Conservation (phyloP, 2,329 filamentous ascomycete species). For the Dendrostoma leiphaemia region DNA sequence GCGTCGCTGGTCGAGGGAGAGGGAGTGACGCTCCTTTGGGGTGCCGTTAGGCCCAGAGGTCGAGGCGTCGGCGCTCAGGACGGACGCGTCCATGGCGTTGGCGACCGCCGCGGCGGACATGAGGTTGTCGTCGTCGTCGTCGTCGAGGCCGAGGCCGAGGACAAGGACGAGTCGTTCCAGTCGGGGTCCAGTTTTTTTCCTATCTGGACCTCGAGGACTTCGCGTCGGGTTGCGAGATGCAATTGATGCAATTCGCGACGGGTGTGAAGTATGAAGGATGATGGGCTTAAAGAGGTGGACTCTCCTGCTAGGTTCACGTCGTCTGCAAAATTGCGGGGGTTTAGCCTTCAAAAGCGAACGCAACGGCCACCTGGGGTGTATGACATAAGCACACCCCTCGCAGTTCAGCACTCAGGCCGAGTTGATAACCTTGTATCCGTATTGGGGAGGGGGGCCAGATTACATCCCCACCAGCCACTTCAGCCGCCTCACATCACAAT, state of each 20-base stretch:
- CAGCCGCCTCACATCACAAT: neutral
- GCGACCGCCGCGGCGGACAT: constrained; percentile 17
- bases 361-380: neutral
- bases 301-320: constrained; percentile 8
- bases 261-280: constrained; percentile 2
- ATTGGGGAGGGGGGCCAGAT: neutral
- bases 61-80: neutral
- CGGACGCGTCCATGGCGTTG: constrained; percentile 10
- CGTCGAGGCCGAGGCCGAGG: neutral
- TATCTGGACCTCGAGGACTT: constrained; percentile 8
- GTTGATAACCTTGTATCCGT: constrained; percentile 5
- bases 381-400: constrained; percentile 2
- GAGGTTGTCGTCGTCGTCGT: neutral
- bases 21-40: constrained; percentile 53
- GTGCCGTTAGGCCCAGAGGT: constrained; percentile 5
- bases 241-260: constrained; percentile 18
- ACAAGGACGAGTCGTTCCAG: neutral
- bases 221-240: constrained; percentile 12
- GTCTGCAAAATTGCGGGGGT: constrained; percentile 9
- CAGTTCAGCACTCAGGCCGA: neutral
- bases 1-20: constrained; percentile 61
- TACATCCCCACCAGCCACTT: neutral
- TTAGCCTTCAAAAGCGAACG: constrained; percentile 1
- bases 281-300: constrained; percentile 16
- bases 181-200: constrained; percentile 15